Evolutionary conservation across 2,329 filamentous ascomycete genomes (phyloP), one percentile per base, ranked within the genome.

Genomic region (Fusarium austroafricanum): DNA sequence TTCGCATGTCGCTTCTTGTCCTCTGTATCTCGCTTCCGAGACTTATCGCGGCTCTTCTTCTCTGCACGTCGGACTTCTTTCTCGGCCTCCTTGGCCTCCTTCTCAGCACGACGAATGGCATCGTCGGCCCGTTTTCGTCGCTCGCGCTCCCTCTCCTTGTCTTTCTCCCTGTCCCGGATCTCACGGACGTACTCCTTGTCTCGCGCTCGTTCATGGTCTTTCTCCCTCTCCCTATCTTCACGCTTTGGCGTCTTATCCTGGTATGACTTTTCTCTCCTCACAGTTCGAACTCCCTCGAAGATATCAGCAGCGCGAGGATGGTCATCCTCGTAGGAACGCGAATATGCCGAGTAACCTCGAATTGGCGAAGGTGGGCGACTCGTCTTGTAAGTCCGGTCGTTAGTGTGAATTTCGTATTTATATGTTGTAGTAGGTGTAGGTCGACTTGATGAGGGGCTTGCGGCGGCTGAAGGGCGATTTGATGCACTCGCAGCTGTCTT

Each of bases 351-450:
- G 65, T 82, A 82, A 12, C 76, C 65, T 59, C 78, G 56, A 12
- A 73, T 73, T 5, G 77, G 73, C 7, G 78, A 74, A 33, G 61
- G 35, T 11, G 4, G 77, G 37, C 33, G 67, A 74, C 71, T 79
- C 35, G 49, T 17, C 45, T 64, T 81, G 73, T 81, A 84, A 2
- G 81, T 12, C 79, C 76, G 84, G 55, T 87, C 85, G 15, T 84
- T 81, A 5, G 83, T 84, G 64, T 81, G 81, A 42, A 88, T 79
- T 45, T 88, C 82, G 73, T 82, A 75, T 70, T 83, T 73, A 74
- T 70, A 66, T 33, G 71, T 74, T 26, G 75, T 74, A 26, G 75
- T 76, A 20, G 81, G 77, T 42, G 65, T 82, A 81, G n/a, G 54
- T 52, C 66, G 61, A 59, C 56, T 65, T 65, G 61, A 65, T 11